A percentile compares a stretch with the other conserved stretches of the same genome.
Conservation (phyloP, 331 rosid genomes). For the Stylosanthes scabra region DNA sequence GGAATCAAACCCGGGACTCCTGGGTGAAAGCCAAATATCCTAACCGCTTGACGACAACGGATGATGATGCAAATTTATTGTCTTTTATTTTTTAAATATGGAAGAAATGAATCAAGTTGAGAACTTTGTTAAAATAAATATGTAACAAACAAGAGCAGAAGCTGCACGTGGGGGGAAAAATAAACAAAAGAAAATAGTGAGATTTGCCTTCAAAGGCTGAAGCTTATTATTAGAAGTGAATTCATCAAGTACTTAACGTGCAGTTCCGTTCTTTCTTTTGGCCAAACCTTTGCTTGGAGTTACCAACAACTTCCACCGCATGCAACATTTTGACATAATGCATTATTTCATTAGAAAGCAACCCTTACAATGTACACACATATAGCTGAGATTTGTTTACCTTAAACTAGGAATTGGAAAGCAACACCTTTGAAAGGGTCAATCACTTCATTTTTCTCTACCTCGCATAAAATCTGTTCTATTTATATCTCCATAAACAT, state of each 20-base stretch:
- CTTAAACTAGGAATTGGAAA: background rate
- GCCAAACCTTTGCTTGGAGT: conserved; percentile 33
- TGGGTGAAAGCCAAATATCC: conserved; percentile 99
- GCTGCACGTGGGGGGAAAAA: background rate
- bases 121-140: background rate
- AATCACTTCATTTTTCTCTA: background rate
- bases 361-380: too few species aligned
- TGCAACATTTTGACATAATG: conserved; percentile 1
- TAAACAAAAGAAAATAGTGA: background rate
- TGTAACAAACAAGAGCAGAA: too few species aligned
- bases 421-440: background rate
- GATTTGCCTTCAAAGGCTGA: conserved; percentile 9
- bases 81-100: background rate
- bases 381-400: background rate
- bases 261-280: background rate
- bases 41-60: conserved; percentile 99
- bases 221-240: conserved; percentile 37
- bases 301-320: conserved; percentile 15
- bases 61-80: background rate
- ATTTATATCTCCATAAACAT: conserved; percentile 1
- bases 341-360: background rate
- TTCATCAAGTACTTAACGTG: conserved; percentile 13
- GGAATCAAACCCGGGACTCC: conserved; percentile 99
- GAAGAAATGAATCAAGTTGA: background rate
- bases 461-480: background rate